Evolutionary conservation across 177 flowering plant species (phyloP).

Genomic region (Vitis hybrid): DNA sequence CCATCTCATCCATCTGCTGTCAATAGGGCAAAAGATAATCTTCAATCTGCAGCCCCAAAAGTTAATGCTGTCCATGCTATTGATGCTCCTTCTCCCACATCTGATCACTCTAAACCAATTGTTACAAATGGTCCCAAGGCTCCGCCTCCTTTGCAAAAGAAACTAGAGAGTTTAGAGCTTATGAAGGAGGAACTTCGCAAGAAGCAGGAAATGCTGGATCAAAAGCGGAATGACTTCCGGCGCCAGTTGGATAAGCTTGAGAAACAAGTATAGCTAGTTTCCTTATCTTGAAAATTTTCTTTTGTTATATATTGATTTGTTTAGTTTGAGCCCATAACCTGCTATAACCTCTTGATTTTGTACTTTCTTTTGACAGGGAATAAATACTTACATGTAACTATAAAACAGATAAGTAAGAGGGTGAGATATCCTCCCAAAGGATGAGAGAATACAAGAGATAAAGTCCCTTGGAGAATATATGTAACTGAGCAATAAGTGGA

Average conservation of each 20-base stretch:
- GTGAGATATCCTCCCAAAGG: no score
- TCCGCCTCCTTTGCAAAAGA: slow-evolving; percentile 59
- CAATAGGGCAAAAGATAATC: slow-evolving; percentile 41
- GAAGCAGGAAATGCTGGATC: slow-evolving; percentile 89
- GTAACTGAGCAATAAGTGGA: no score
- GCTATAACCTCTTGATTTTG: not conserved
- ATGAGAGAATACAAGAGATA: no score
- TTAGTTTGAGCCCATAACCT: no score
- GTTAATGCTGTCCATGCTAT: slow-evolving; percentile 22
- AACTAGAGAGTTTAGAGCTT: slow-evolving; percentile 63
- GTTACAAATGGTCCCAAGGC: slow-evolving; percentile 42
- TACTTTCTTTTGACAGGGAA: not conserved
- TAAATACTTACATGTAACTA: no score
- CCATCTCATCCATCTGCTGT: slow-evolving; percentile 30
- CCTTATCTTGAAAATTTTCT: not conserved
- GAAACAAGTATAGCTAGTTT: slow-evolving; percentile 56
- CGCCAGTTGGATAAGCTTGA: slow-evolving; percentile 71
- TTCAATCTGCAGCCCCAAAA: slow-evolving; percentile 34
- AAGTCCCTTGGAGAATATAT: no score
- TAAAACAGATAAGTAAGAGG: no score
- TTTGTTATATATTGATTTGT: not conserved
- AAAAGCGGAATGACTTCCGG: slow-evolving; percentile 76
- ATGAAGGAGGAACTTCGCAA: slow-evolving; percentile 84
- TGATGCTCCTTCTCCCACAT: slow-evolving; percentile 29
- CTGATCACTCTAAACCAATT: slow-evolving; percentile 37